Evolutionary conservation across 2,329 filamentous ascomycete species (phyloP).

Genomic region (Blastomyces emzantsi): DNA sequence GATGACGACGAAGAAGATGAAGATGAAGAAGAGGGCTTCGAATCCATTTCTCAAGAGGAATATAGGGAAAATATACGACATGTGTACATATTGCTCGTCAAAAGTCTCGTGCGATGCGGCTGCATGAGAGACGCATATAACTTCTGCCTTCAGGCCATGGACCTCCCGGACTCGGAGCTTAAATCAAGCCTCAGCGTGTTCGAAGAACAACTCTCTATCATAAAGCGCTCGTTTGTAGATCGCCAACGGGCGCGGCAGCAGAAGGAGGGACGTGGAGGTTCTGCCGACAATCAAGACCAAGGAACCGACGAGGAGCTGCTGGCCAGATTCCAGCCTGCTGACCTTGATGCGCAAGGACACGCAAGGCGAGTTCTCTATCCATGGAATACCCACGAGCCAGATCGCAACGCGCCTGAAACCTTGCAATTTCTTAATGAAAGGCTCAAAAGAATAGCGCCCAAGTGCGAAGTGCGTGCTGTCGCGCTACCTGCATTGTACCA

Average conservation of each 20-base stretch:
- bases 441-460: slow-evolving; percentile 62
- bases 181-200: slow-evolving; percentile 15
- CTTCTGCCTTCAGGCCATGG: slow-evolving; percentile 29
- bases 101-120: slow-evolving; percentile 30
- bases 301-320: slow-evolving; percentile 17
- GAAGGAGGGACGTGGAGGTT: not conserved
- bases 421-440: slow-evolving; percentile 63
- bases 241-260: not conserved
- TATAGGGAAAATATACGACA: slow-evolving; percentile 23
- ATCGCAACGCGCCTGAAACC: slow-evolving; percentile 46
- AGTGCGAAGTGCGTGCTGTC: slow-evolving; percentile 68
- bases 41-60: slow-evolving; percentile 13
- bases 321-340: slow-evolving; percentile 24
- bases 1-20: slow-evolving; percentile 28
- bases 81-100: slow-evolving; percentile 31
- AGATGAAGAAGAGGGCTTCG: slow-evolving; percentile 32
- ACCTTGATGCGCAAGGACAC: slow-evolving; percentile 31
- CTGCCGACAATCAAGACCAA: not conserved
- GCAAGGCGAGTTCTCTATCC: slow-evolving; percentile 50
- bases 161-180: slow-evolving; percentile 16
- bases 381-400: slow-evolving; percentile 54
- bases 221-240: slow-evolving; percentile 22
- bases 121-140: slow-evolving; percentile 36
- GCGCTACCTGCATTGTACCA: slow-evolving; percentile 62
- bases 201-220: slow-evolving; percentile 23